Evolutionary conservation across 768 basidiomycete genomes (phyloP), one percentile per base, ranked within the genome.

Genomic region (Dentipellis sp.): DNA sequence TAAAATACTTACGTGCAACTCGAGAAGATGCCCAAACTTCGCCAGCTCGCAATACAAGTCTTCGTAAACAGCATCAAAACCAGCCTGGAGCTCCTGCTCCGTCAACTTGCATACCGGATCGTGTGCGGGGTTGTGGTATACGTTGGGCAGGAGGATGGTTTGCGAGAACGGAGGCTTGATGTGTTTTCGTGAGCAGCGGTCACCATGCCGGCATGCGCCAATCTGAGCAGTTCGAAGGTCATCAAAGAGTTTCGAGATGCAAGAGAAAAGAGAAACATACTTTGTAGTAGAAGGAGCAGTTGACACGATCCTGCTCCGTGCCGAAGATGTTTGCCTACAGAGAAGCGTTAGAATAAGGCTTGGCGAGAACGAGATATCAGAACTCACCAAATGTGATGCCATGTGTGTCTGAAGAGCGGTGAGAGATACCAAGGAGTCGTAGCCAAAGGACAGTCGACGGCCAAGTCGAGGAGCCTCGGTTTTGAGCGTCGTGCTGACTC

Each of bases 221-320:
- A 99, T 99, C 89, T 94, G 56, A 38, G 58, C 56, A 14, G 50
- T 22, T n/a, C 48, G 55, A 59, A 52, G 48, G 62, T 42, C 58
- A 57, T 39, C 52, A 58, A n/a, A 53, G 3, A 29, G 29, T 29
- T 6, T 6, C 6, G 29, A 6, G 46, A 16, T 50, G 48, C 16
- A 8, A 7, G 17, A 17, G 45, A 34, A 21, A 52, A 34, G 45
- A 59, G 19, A 34, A 39, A 69, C 80, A 36, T 59, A 89, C 89
- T 75, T 95, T 95, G 77, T 95, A 94, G 74, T 97, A 98, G 76
- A 99, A 98, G 1, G 94, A 97, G 68, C 95, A 99, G 69, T 99
- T 99, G 60, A 99, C 95, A 64, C 94, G 86, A 68, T 91, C 89
- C 70, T 91, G 90, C 71, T 92, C 90, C 59, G 91, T 94, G 62